Evolutionary conservation across 495 filamentous ascomycete genomes (phyloP).

Genomic region (Aspergillus haitiensis): DNA sequence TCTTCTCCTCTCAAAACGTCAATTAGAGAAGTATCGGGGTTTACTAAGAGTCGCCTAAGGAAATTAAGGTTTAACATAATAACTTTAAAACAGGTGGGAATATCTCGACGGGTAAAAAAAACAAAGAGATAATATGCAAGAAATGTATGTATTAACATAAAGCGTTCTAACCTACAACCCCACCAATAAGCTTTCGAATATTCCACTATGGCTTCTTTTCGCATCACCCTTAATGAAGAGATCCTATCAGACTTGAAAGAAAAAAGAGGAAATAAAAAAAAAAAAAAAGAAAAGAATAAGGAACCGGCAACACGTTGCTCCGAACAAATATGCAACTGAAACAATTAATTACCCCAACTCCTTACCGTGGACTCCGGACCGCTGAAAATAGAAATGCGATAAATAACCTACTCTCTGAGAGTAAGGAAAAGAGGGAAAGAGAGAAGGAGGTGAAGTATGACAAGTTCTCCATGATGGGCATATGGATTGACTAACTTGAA

Average conservation of each 20-base stretch:
- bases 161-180: constrained; percentile 1
- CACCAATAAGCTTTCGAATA: background rate
- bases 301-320: background rate
- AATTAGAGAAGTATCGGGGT: too few species aligned
- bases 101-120: too few species aligned
- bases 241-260: background rate
- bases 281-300: background rate
- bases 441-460: background rate
- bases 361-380: constrained; percentile 11
- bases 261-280: background rate
- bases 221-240: background rate
- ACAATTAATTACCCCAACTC: constrained; percentile 1
- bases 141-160: constrained; percentile 2
- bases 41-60: too few species aligned
- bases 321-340: background rate
- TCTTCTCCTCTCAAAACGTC: too few species aligned
- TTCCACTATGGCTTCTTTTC: background rate
- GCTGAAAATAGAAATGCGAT: constrained; percentile 12
- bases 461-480: background rate
- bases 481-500: background rate
- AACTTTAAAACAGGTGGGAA: too few species aligned
- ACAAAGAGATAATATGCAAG: background rate
- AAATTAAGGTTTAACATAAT: too few species aligned
- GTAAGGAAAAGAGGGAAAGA: background rate
- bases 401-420: background rate